Conservation (phyloP, 306 rosid species). For the Pterocarpus santalinus region DNA sequence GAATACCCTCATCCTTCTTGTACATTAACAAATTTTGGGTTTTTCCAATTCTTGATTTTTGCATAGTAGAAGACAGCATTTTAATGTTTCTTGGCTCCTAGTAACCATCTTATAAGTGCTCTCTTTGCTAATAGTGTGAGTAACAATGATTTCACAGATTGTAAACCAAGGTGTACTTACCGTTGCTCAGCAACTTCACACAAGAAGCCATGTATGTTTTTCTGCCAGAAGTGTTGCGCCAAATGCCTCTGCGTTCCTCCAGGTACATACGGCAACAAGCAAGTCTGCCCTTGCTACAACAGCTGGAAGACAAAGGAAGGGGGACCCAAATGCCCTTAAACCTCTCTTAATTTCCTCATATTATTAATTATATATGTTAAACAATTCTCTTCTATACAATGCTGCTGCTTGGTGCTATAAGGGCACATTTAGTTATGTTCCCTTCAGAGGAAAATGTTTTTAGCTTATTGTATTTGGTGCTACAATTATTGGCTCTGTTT, state of each 20-base stretch:
- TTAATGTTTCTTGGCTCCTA: background rate
- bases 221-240: constrained; percentile 89
- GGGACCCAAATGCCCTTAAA: constrained; percentile 89
- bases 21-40: background rate
- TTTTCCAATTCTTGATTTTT: background rate
- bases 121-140: background rate
- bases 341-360: background rate
- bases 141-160: constrained; percentile 50
- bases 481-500: background rate
- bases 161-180: constrained; percentile 67
- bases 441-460: constrained; percentile 13
- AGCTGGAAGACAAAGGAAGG: constrained; percentile 96
- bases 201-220: constrained; percentile 96
- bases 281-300: constrained; percentile 90
- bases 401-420: background rate
- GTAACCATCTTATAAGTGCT: background rate
- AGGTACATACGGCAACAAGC: constrained; percentile 81
- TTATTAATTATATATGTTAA: too few relatives aligned
- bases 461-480: background rate
- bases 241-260: constrained; percentile 87
- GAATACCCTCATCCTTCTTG: background rate
- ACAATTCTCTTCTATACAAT: background rate
- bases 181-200: constrained; percentile 92
- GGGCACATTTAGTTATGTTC: constrained; percentile 27
- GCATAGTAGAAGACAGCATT: background rate